These are phyloP conservation scores for Xanthoconium separans DNA, from an alignment of 1,284 basidiomycete genomes.

Conservation along the genomic window DNA sequence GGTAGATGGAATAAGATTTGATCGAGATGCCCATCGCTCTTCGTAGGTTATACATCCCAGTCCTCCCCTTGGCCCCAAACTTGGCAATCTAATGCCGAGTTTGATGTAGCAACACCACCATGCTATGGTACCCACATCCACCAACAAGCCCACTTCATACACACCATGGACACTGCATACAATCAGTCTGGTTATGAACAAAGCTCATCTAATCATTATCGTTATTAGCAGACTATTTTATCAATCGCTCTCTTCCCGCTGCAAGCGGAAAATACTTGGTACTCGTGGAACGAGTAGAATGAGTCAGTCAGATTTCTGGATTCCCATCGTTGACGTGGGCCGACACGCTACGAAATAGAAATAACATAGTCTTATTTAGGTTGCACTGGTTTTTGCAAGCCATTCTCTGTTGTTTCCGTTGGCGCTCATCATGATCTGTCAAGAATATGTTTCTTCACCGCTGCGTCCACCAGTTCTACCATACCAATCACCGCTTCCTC, in stretches of 20 bases:
- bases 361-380: background rate
- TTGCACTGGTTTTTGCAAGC: background rate
- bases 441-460: conserved; percentile 25
- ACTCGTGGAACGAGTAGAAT: background rate
- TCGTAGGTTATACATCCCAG: conserved; percentile 2
- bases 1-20: background rate
- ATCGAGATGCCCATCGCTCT: conserved; percentile 1
- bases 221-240: background rate
- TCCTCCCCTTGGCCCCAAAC: background rate
- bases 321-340: background rate
- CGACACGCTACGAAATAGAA: background rate
- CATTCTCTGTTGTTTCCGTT: background rate
- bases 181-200: background rate
- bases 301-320: background rate
- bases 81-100: background rate
- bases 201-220: background rate
- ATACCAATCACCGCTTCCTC: conserved; percentile 74
- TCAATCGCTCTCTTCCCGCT: background rate
- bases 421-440: background rate
- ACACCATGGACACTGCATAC: background rate
- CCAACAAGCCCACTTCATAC: conserved; percentile 4
- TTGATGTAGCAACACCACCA: background rate
- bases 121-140: background rate
- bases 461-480: conserved; percentile 56
- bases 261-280: background rate